Evolutionary conservation across 2,329 filamentous ascomycete species (phyloP), one percentile per base, ranked within the genome.

Genomic region (Trichoderma simmonsii): DNA sequence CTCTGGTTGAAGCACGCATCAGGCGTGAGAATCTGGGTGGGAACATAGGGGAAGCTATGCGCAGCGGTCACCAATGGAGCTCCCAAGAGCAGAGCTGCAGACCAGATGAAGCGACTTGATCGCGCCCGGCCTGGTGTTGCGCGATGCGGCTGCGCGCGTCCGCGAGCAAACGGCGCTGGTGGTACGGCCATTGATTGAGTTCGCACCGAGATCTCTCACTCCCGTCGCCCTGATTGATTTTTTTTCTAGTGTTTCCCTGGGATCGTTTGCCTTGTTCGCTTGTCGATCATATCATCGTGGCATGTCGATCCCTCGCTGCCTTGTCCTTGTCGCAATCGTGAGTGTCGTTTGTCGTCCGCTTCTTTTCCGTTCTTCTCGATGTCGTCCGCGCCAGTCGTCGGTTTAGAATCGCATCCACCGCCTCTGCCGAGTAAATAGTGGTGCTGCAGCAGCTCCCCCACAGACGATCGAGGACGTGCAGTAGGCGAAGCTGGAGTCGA

Each of bases 1-100:
- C 76, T 65, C 26, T 83, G 80, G 73, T 87, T 85, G 68, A 84
- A 80, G 72, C 81, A 82, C n/a, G 75, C 70, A 71, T 81, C 78
- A 7, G 87, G 84, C 60, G 90, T 85, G 72, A 95, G 87, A 67
- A 97, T 86, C 34, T 88, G 89, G 0, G 94, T 94, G 3, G 93
- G 92, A 70, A 91, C 90, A 83, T 97, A 97, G 30, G 93, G 94
- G 67, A 94, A 86, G 63, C 80, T 80, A 76, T 85, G 83, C 66
- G 85, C 83, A 7, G 85, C 83, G 7, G 78, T 75, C 14, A 21
- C 70, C 18, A 67, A 18, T 8, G 65, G 60, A 12, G 72, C 56
- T 6, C 57, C 72, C 54, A 62, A 32, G 62, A 61, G 54, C 69
- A 65, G 8, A 8, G 62, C 48, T 5, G 71, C 54, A 56, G 60